Evolutionary conservation across 495 filamentous ascomycete species (phyloP).

Genomic region (Annulohypoxylon nitens): DNA sequence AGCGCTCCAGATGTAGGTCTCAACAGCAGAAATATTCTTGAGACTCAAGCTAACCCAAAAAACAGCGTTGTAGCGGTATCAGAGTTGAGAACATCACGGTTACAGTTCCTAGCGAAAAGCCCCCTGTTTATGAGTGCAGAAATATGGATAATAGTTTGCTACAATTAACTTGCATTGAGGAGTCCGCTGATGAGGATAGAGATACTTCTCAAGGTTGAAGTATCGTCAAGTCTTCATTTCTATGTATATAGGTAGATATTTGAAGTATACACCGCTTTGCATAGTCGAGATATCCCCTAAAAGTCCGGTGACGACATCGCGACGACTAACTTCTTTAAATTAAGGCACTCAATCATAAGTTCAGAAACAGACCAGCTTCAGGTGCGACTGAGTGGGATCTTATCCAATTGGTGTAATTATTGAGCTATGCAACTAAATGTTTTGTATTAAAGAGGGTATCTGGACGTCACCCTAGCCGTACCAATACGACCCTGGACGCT

Average conservation of each 20-base stretch:
- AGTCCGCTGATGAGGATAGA: slow-evolving; percentile 29
- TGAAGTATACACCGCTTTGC: background rate
- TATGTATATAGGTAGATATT: background rate
- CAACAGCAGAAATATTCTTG: background rate
- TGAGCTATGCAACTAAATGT: slow-evolving; percentile 6
- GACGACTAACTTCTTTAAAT: background rate
- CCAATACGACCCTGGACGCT: slow-evolving; percentile 26
- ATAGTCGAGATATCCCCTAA: background rate
- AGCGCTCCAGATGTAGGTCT: slow-evolving; percentile 41
- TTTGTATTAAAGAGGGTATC: background rate
- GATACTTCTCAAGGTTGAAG: slow-evolving; percentile 33
- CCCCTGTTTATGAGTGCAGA: slow-evolving; percentile 41
- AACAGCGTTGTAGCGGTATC: slow-evolving; percentile 38
- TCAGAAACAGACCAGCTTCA: background rate
- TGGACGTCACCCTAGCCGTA: slow-evolving; percentile 19
- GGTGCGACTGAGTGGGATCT: background rate
- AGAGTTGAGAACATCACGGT: slow-evolving; percentile 42
- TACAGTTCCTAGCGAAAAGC: slow-evolving; percentile 34
- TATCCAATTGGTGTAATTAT: slow-evolving; percentile 13
- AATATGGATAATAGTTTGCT: slow-evolving; percentile 40
- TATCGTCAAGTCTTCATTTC: background rate
- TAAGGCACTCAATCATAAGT: background rate
- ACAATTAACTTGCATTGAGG: slow-evolving; percentile 29
- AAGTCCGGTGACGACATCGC: background rate
- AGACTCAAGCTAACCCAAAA: slow-evolving; percentile 2